phyloP scores from a whole-genome alignment of 208 protist species.

The Trypanosoma congolense region DNA sequence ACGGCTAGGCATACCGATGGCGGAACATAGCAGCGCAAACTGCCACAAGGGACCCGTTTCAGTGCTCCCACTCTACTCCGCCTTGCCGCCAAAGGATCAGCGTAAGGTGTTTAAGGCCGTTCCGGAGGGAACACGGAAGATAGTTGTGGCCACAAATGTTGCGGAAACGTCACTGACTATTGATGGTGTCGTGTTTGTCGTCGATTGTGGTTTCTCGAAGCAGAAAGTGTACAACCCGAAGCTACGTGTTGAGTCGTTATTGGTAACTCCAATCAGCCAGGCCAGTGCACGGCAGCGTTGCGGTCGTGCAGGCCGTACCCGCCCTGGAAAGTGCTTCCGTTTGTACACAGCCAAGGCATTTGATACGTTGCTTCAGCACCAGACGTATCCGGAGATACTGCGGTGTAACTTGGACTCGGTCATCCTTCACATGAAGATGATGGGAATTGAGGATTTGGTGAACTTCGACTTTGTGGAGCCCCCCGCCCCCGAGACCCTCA shows the following conservation, averaged over 20 bases:
- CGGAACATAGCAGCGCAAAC: constrained; percentile 68
- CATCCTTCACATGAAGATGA: constrained; percentile 96
- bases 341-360: constrained; percentile 95
- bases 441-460: constrained; percentile 97
- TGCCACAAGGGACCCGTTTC: constrained; percentile 79
- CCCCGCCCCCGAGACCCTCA: constrained; percentile 93
- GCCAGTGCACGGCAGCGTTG: constrained; percentile 94
- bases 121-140: constrained; percentile 86
- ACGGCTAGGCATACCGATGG: constrained; percentile 70
- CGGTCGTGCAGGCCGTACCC: constrained; percentile 92
- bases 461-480: constrained; percentile 98
- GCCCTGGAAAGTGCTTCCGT: constrained; percentile 96
- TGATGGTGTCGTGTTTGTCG: constrained; percentile 98
- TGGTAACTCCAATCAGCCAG: constrained; percentile 96
- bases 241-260: constrained; percentile 95
- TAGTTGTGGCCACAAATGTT: constrained; percentile 99
- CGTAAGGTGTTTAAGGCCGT: constrained; percentile 95
- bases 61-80: constrained; percentile 97
- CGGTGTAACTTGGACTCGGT: constrained; percentile 96
- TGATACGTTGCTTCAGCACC: constrained; percentile 90
- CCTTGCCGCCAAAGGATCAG: constrained; percentile 96
- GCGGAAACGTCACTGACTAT: constrained; percentile 99
- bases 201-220: constrained; percentile 97
- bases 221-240: constrained; percentile 98
- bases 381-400: constrained; percentile 97